Evolutionary conservation across 345 rosid species (phyloP).

Genomic region (Euphorbia pulcherrima): DNA sequence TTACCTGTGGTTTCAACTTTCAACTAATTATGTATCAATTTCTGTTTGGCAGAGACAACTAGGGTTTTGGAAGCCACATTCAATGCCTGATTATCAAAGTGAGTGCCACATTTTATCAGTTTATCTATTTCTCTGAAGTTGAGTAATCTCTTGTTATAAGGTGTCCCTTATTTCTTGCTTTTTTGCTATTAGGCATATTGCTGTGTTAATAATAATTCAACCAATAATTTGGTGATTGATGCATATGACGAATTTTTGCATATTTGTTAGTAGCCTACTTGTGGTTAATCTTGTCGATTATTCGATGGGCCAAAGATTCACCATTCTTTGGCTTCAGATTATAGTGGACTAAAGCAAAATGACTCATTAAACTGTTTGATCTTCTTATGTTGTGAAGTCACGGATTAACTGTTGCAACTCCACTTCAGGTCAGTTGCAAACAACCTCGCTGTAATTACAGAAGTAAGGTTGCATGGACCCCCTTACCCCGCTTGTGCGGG

Average conservation of each 20-base stretch:
- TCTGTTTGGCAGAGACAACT: slow-evolving; percentile 58
- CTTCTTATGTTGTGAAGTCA: no score
- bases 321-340: no score
- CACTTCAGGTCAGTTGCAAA: no score
- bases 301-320: no score
- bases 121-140: slow-evolving; percentile 12
- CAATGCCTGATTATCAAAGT: slow-evolving; percentile 52
- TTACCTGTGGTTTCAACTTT: slow-evolving; percentile 17
- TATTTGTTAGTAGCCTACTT: not conserved
- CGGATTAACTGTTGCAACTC: no score
- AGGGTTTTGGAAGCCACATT: slow-evolving; percentile 57
- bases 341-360: no score
- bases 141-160: not conserved
- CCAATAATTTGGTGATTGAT: not conserved
- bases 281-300: not conserved
- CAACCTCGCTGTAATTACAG: no score
- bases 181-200: not conserved
- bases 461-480: no score
- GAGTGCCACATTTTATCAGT: slow-evolving; percentile 32
- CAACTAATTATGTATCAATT: slow-evolving; percentile 19
- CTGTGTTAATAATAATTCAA: not conserved
- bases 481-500: no score
- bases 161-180: not conserved
- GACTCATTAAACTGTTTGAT: no score
- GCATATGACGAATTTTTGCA: not conserved